Conservation (phyloP, 2,329 filamentous ascomycete genomes). For the Diplodia sapinea region DNA sequence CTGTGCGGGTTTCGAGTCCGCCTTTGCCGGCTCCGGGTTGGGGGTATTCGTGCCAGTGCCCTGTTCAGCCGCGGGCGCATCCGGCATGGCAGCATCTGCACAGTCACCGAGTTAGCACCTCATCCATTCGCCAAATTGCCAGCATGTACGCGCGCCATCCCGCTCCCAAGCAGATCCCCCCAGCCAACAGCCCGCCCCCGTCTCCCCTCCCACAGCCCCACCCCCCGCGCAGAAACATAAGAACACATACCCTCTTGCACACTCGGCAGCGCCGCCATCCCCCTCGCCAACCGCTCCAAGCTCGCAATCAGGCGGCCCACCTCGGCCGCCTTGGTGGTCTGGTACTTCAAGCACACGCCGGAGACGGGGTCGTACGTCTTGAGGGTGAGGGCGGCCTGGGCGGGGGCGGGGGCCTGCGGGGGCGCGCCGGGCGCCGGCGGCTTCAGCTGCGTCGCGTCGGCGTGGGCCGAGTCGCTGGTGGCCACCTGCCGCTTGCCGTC, state of each 20-base stretch:
- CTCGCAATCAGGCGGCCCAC: constrained; percentile 80
- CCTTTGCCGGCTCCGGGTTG: constrained; percentile 39
- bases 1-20: constrained; percentile 29
- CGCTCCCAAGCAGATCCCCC: neutral
- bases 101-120: constrained; percentile 24
- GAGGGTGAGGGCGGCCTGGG: constrained; percentile 74
- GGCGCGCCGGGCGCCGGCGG: constrained; percentile 35
- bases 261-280: no score
- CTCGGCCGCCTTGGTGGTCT: constrained; percentile 88
- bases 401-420: constrained; percentile 41
- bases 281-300: constrained; percentile 58
- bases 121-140: neutral
- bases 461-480: constrained; percentile 28
- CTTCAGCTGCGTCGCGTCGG: constrained; percentile 40
- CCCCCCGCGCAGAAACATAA: no score
- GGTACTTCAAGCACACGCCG: constrained; percentile 87
- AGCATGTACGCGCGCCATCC: neutral
- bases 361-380: constrained; percentile 88
- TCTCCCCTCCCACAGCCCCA: neutral
- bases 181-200: no score
- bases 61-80: constrained; percentile 41
- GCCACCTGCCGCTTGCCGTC: constrained; percentile 36
- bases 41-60: constrained; percentile 42
- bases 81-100: constrained; percentile 43
- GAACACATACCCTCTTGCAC: neutral